Conservation (phyloP, 1,284 basidiomycete species). For the Cerioporus squamosus region DNA sequence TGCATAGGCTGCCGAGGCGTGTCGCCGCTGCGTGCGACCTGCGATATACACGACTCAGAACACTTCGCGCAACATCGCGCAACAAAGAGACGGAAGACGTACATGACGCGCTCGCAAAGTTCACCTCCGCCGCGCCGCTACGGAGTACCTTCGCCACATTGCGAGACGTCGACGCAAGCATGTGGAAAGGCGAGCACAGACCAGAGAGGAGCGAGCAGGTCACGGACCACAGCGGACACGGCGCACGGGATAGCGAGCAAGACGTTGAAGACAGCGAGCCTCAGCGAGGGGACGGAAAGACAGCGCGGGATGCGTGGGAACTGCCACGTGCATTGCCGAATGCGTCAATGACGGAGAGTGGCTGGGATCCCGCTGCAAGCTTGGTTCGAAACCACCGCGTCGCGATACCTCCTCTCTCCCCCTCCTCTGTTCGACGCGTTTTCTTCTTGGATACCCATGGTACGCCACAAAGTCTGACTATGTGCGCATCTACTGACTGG, state of each 20-base stretch:
- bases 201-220: not conserved
- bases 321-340: slow-evolving; percentile 14
- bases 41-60: not conserved
- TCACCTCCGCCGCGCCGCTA: slow-evolving; percentile 12
- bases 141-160: slow-evolving; percentile 34
- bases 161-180: slow-evolving; percentile 48
- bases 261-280: no score
- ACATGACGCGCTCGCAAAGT: not conserved
- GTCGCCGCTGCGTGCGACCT: slow-evolving; percentile 22
- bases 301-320: slow-evolving; percentile 3
- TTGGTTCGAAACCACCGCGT: slow-evolving; percentile 24
- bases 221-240: slow-evolving; percentile 6
- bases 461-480: slow-evolving; percentile 32
- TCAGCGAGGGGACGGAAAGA: no score
- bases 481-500: not conserved
- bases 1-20: slow-evolving; percentile 21
- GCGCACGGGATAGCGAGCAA: not conserved
- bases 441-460: slow-evolving; percentile 31
- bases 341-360: slow-evolving; percentile 9
- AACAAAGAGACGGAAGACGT: not conserved
- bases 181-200: slow-evolving; percentile 20
- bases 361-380: slow-evolving; percentile 7
- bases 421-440: slow-evolving; percentile 31
- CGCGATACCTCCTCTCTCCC: slow-evolving; percentile 21
- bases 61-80: no score